Conservation (phyloP, 2,329 filamentous ascomycete genomes). For the Cladophialophora immunda region DNA sequence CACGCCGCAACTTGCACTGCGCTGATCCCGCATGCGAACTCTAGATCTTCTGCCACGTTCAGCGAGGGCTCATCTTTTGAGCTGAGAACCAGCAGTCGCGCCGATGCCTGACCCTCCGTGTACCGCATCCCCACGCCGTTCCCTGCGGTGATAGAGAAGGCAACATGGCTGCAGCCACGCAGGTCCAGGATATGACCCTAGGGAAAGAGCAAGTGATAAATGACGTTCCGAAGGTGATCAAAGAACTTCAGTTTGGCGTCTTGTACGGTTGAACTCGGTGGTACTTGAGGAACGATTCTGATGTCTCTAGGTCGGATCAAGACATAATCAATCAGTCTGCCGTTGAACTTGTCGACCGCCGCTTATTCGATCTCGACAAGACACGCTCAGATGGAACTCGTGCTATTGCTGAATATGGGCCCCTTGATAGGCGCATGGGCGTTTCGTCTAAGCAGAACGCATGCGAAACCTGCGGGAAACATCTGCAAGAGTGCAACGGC, state of each 20-base stretch:
- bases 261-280: slow-evolving; percentile 63
- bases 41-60: neutral
- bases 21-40: neutral
- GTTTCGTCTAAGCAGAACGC: slow-evolving; percentile 82
- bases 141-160: slow-evolving; percentile 22
- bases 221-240: slow-evolving; percentile 88
- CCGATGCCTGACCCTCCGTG: slow-evolving; percentile 17
- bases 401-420: slow-evolving; percentile 79
- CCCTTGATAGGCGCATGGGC: slow-evolving; percentile 86
- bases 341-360: slow-evolving; percentile 90
- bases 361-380: slow-evolving; percentile 89
- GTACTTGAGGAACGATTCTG: slow-evolving; percentile 18
- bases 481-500: slow-evolving; percentile 84
- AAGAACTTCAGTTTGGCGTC: slow-evolving; percentile 92
- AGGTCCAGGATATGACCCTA: slow-evolving; percentile 23
- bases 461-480: slow-evolving; percentile 84
- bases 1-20: neutral
- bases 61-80: neutral
- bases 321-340: slow-evolving; percentile 96
- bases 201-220: slow-evolving; percentile 88
- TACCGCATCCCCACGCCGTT: neutral
- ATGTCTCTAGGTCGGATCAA: slow-evolving; percentile 74
- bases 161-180: slow-evolving; percentile 33
- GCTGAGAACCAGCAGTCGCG: neutral
- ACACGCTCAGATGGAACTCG: slow-evolving; percentile 59